Base-by-base conservation (phyloP, 805 yeast genomes). In the Candida tammaniensis region DNA sequence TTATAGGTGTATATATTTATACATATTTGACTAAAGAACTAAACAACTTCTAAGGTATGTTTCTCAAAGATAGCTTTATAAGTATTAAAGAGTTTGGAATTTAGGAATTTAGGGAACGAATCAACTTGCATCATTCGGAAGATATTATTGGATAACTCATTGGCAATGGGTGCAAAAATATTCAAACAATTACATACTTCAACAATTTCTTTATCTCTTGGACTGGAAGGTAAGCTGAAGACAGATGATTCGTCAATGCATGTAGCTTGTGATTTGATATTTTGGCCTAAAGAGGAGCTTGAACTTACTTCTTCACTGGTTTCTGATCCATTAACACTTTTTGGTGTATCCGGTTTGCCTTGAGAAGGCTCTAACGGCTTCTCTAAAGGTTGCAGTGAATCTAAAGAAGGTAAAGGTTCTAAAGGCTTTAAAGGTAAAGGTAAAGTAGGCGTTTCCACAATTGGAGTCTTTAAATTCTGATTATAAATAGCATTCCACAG, bases 91-190 rank as follows among this genome's bases (percentile, higher is more conserved):
- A 43, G 10, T 5, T 35, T 27, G 6, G 44, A 40, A 12, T 39
- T 45, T 23, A 80, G 39, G 45, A 86, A 85, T 52, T 84, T 85
- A 3, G 84, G 84, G 24, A 82, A 67, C 6, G 93, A 82, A 57
- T 86, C 94, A 22, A 56, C 68, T 44, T 81, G 83, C 82, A 86
- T 78, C 56, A 86, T 57, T 26, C 65, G 59, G 45, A 71, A 72
- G 32, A 82, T 68, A 28, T 72, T 72, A 8, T 46, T 33, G n/a
- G 68, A 63, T 5, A 82, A 74, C 14, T 61, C 59, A n/a, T 67
- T 68, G 33, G 75, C 73, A 11, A 74, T 56, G 1, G 70, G 41
- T 17, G 52, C 46, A 39, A 55, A 53, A 9, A 28, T 34, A 5
- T 19, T 24, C 20, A 51, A 40, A 1, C 46, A 33, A 7, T 35